Base-by-base conservation (phyloP, 2,329 filamentous ascomycete genomes). In the Ceratocystis cacaofunesta region DNA sequence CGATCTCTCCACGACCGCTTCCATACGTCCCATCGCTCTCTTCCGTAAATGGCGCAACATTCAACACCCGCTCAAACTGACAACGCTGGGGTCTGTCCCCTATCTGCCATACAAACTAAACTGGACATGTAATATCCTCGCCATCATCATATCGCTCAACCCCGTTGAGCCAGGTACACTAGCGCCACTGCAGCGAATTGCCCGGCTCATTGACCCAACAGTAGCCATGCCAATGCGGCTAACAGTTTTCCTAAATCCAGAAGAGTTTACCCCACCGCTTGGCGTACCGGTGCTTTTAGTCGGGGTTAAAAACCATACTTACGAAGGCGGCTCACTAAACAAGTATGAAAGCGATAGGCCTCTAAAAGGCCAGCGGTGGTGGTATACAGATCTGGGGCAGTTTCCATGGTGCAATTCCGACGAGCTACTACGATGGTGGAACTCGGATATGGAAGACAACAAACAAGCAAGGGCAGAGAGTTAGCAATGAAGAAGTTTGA, bases 261-360 rank as follows among this genome's bases (percentile, higher is more conserved):
- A 79, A 1, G 69, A 70, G 0, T 84, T 84, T 68, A 68, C 66
- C 0, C 81, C 82, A 0, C 65, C 57, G 0, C 70, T 82, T 0
- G 82, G 81, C 2, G 79, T 76, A 62, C 77, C 78, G 0, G 78
- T 83, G 0, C 68, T 84, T 3, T 72, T 84, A 0, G 74, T 79
- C 0, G 81, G 81, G 0, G 80, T 83, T 1, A 84, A 84, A 73
- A 84, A 84, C 41, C 82, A 84, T 62, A 72, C 76, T 1, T 83
- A 80, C 66, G 81, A 83, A 17, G 76, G 76, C 0, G 76, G 76
- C 0, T 76, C 75, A 41, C 67, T 78, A 62, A 78, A 78, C 69
- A 78, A 78, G 69, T 78, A 78, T 61, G 74, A 73, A 15, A 78
- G 76, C 66, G 76, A 78, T 67, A 69, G 68, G 41, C 71, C 71